phyloP scores from a whole-genome alignment of 2,329 filamentous ascomycete species.

The Microsporum ferrugineum region DNA sequence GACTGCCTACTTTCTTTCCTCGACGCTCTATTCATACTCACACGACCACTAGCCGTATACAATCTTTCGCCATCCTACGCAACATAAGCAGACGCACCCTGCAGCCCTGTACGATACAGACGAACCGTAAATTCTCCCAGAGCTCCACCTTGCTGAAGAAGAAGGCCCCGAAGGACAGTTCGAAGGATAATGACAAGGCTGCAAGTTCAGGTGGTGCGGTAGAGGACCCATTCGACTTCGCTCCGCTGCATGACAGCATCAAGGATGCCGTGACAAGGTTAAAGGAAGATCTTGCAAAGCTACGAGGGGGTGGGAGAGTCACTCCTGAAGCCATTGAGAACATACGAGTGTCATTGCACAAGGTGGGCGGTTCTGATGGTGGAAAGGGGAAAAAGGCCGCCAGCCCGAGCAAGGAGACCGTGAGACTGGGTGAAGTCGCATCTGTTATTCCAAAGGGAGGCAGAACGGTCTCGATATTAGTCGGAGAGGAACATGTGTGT shows the following conservation, averaged over 20 bases:
- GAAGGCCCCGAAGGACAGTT: constrained; percentile 34
- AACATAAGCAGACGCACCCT: neutral
- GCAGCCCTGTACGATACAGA: neutral
- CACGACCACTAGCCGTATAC: neutral
- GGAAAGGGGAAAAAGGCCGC: constrained; percentile 7
- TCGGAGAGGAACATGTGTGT: constrained; percentile 52
- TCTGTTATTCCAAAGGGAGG: constrained; percentile 56
- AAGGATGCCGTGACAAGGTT: constrained; percentile 44
- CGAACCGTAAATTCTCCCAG: constrained; percentile 30
- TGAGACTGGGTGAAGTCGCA: constrained; percentile 50
- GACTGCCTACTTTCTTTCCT: neutral
- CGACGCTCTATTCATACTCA: neutral
- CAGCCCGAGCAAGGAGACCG: constrained; percentile 34
- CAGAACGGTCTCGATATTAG: constrained; percentile 49
- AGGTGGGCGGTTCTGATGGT: neutral
- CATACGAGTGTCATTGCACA: constrained; percentile 45
- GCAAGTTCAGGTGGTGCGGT: constrained; percentile 19
- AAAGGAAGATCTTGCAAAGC: constrained; percentile 50
- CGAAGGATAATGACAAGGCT: constrained; percentile 19
- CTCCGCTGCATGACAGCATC: constrained; percentile 46
- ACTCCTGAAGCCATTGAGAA: constrained; percentile 52
- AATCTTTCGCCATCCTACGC: neutral
- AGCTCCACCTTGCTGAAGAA: constrained; percentile 37
- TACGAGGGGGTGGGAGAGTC: constrained; percentile 51
- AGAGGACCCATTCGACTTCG: constrained; percentile 51